Evolutionary conservation across 306 rosid species (phyloP).

Genomic region (Macrotyloma uniflorum): DNA sequence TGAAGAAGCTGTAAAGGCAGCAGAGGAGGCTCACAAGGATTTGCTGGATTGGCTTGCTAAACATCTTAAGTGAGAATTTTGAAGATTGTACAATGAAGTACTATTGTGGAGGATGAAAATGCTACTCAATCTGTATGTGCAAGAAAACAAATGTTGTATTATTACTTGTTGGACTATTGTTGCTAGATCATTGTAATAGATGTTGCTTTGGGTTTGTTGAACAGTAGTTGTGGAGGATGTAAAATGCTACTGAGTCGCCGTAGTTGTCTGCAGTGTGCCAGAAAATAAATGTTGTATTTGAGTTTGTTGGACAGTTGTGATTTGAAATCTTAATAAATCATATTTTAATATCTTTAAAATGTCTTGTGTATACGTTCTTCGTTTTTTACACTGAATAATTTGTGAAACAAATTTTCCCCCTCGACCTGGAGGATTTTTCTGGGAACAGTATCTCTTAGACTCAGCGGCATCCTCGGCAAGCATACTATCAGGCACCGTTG

Average conservation of each 20-base stretch:
- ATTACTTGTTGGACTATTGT: neutral
- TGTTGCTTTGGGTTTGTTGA: too few relatives aligned
- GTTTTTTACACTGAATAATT: neutral
- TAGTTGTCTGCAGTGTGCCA: neutral
- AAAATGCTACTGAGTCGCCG: neutral
- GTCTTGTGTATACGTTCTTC: neutral
- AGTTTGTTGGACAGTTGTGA: neutral
- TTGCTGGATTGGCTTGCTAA: constrained; percentile 54
- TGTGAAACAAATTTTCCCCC: too few relatives aligned
- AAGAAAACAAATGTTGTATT: constrained; percentile 18
- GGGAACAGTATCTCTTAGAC: too few relatives aligned
- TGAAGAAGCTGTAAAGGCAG: constrained; percentile 55
- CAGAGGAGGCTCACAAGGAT: constrained; percentile 66
- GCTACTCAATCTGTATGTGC: constrained; percentile 12
- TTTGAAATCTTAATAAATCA: neutral
- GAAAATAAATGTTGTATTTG: constrained; percentile 21
- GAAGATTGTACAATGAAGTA: neutral
- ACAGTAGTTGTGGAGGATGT: neutral
- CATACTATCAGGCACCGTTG: too few relatives aligned
- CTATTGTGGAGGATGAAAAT: neutral
- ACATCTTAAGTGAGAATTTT: constrained; percentile 42
- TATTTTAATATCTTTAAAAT: neutral
- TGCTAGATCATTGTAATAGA: too few relatives aligned
- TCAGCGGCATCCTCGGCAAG: too few relatives aligned
- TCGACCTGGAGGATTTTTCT: too few relatives aligned